Evolutionary conservation across 176 grass and related monocot genomes (phyloP), one percentile per base, ranked within the genome.

Genomic region (Hordeum marinum): DNA sequence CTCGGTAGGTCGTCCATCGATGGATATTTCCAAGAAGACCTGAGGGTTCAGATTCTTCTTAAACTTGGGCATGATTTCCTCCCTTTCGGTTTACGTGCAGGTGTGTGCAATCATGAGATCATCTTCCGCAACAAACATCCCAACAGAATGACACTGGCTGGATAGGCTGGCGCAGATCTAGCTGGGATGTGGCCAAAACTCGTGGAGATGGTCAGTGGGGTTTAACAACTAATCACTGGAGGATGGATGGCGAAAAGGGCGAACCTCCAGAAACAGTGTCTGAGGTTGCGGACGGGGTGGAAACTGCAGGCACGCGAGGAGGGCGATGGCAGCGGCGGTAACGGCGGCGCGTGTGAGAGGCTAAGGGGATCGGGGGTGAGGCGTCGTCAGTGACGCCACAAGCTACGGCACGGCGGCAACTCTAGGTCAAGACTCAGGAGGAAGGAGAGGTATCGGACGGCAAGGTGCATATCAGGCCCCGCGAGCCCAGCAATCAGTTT

Each of bases 21-120:
- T 87, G 11, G 93, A 88, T 59, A 94, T 88, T 79, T 94, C 93
- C 62, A 94, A 21, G 85, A 92, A 94, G 14, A 94, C 87, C 1
- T 73, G 75, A 11, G 90, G 92, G 62, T 94, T 94, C 45, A 27
- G 72, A 34, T 75, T 32, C 72, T 75, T 75, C 69, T 90, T 89
- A 26, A 65, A 54, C 75, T 72, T 90, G 12, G 79, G 52, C 92
- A 94, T 94, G 64, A 75, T 67, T 73, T 70, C 63, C 65, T 73
- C 23, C 37, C 76, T 40, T 20, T 5, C 42, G 55, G 59, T 72
- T 69, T 70, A 81, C 85, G 85, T 87, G 82, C 52, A 80, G 39
- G 23, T 62, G 23, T 72, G 65, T 37, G 68, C 18, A 45, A 45
- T 20, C 57, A 85, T 27, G 21, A 41, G 29, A 31, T 60, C 55